A percentile compares a stretch with the other conserved stretches of the same genome.
These are phyloP conservation scores for Iberis amara DNA, from an alignment of 441 rosid species.

Conservation along the genomic window DNA sequence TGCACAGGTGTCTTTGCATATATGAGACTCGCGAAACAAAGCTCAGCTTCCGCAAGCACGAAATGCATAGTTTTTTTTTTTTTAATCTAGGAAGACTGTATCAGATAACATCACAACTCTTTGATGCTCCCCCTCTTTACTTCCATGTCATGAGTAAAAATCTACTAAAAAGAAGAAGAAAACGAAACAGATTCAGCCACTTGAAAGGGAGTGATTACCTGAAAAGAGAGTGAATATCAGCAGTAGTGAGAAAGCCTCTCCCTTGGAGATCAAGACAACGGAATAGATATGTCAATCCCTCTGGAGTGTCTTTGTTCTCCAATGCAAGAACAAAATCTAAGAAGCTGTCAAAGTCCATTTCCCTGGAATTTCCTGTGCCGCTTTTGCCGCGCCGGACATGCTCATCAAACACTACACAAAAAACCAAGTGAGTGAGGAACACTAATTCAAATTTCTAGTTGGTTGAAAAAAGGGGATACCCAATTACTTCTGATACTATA, in stretches of 20 bases:
- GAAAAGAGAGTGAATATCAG: conserved; percentile 97
- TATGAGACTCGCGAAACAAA: conserved; percentile 63
- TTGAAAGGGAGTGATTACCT: conserved; percentile 38
- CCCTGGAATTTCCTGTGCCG: conserved; percentile 63
- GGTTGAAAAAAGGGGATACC: neutral
- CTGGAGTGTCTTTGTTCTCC: conserved; percentile 95
- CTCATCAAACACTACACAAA: conserved; percentile 70
- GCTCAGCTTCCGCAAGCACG: conserved; percentile 74
- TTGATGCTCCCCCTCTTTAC: conserved; percentile 85
- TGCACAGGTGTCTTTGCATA: conserved; percentile 48
- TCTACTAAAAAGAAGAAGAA: conserved; percentile 5
- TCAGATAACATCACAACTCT: conserved; percentile 76
- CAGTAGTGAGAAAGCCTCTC: conserved; percentile 82
- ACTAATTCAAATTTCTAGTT: neutral
- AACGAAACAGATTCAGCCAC: neutral
- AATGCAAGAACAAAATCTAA: conserved; percentile 89
- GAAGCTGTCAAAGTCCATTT: conserved; percentile 97
- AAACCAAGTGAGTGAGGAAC: conserved; percentile 1
- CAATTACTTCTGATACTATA: neutral
- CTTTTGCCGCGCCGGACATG: conserved; percentile 79
- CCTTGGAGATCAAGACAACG: conserved; percentile 90
- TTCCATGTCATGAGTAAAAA: conserved; percentile 34
- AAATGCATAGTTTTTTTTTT: conserved; percentile 56
- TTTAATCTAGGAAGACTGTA: conserved; percentile 79
- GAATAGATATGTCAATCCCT: conserved; percentile 88